Percentiles rank a stretch among this genome's conserved stretches.
Evolutionary conservation across 1,284 basidiomycete genomes (phyloP).

Genomic region (Stygiomarasmius scandens): DNA sequence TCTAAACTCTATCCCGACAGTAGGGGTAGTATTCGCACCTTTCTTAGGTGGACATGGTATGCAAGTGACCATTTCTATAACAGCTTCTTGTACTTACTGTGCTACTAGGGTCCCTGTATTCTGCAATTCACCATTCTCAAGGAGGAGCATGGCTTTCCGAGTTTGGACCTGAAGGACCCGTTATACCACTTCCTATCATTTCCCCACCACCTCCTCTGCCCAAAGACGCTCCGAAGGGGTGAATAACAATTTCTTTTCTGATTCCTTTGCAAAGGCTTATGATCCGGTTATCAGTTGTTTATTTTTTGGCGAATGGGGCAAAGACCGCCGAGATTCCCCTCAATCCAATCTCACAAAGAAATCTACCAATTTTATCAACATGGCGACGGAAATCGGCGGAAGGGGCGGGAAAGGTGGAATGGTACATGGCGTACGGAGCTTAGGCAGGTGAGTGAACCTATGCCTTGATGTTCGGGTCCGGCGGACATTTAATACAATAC

Average conservation of each 20-base stretch:
- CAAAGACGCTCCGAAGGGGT: slow-evolving; percentile 27
- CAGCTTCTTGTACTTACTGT: not conserved
- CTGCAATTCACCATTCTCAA: slow-evolving; percentile 26
- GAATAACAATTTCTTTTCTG: not conserved
- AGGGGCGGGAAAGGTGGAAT: slow-evolving; percentile 26
- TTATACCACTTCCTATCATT: slow-evolving; percentile 21
- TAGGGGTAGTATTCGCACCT: slow-evolving; percentile 27
- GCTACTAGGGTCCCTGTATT: slow-evolving; percentile 23
- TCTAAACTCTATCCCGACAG: slow-evolving; percentile 23
- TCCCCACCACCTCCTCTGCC: slow-evolving; percentile 26
- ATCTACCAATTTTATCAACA: slow-evolving; percentile 27
- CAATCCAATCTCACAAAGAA: slow-evolving; percentile 26
- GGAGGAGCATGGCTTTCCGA: slow-evolving; percentile 28
- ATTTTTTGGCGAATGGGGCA: slow-evolving; percentile 29
- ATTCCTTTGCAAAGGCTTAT: not conserved
- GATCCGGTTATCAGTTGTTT: slow-evolving; percentile 18
- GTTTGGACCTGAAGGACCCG: slow-evolving; percentile 23
- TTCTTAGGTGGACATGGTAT: slow-evolving; percentile 26
- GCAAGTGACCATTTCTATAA: not conserved
- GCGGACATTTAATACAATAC: too few species aligned
- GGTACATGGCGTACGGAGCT: slow-evolving; percentile 27
- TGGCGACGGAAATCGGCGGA: slow-evolving; percentile 28
- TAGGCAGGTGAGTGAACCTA: slow-evolving; percentile 20
- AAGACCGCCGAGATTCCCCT: slow-evolving; percentile 25
- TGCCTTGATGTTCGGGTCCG: too few species aligned